Percentiles rank a stretch among this genome's conserved stretches.
These are phyloP conservation scores for Fusarium aywerte DNA, from an alignment of 2,329 filamentous ascomycete genomes.

Conservation along the genomic window DNA sequence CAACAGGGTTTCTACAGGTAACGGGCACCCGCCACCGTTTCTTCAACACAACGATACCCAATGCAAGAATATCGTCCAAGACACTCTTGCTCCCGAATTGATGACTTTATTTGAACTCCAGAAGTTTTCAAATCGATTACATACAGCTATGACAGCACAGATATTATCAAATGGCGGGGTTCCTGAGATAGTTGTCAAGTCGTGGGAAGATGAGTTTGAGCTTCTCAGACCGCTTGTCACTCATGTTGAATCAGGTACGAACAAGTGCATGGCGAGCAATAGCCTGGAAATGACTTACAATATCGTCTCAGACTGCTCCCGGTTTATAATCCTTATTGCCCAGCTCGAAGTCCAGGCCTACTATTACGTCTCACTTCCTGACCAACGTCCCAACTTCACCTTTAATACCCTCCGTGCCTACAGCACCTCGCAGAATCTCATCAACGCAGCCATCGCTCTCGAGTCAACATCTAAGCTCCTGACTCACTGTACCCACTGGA, in stretches of 20 bases:
- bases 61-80: constrained; percentile 54
- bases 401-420: constrained; percentile 60
- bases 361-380: constrained; percentile 61
- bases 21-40: constrained; percentile 61
- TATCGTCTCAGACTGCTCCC: constrained; percentile 55
- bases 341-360: constrained; percentile 65
- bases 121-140: constrained; percentile 62
- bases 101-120: constrained; percentile 59
- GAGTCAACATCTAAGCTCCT: constrained; percentile 56
- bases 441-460: constrained; percentile 57
- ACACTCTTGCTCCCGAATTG: constrained; percentile 58
- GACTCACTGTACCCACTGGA: constrained; percentile 61
- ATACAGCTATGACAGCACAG: constrained; percentile 59
- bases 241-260: constrained; percentile 58
- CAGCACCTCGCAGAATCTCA: constrained; percentile 59
- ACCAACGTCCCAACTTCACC: constrained; percentile 53
- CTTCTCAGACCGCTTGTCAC: constrained; percentile 59
- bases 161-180: constrained; percentile 60
- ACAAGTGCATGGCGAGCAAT: neutral
- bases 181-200: constrained; percentile 58
- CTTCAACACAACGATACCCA: constrained; percentile 62
- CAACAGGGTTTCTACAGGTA: constrained; percentile 51
- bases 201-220: constrained; percentile 65
- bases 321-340: constrained; percentile 61
- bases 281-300: neutral